These are phyloP conservation scores for Tritrichomonas foetus DNA, from an alignment of 208 protist species.

Conservation along the genomic window DNA sequence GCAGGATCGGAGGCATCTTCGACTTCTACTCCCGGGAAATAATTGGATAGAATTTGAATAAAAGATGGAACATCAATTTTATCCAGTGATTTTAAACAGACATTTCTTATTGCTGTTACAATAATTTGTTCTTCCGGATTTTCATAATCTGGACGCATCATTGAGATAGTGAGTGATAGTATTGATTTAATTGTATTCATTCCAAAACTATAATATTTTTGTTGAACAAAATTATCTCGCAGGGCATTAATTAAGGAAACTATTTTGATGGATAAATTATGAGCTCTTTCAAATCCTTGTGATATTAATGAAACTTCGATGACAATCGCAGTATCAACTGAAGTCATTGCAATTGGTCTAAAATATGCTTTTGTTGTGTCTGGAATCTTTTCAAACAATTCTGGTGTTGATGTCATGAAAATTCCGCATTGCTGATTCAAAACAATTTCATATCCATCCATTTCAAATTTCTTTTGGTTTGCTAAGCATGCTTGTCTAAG, in stretches of 20 bases:
- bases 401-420: constrained; percentile 96
- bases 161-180: constrained; percentile 87
- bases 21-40: constrained; percentile 82
- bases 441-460: constrained; percentile 78
- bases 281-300: constrained; percentile 85
- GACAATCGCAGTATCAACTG: constrained; percentile 90
- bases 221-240: constrained; percentile 85
- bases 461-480: constrained; percentile 74
- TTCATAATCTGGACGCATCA: constrained; percentile 85
- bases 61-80: constrained; percentile 91
- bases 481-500: constrained; percentile 80
- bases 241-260: constrained; percentile 92
- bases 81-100: constrained; percentile 93
- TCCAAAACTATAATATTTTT: constrained; percentile 78
- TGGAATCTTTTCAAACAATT: constrained; percentile 88
- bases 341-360: constrained; percentile 91
- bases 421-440: constrained; percentile 81
- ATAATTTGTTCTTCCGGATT: constrained; percentile 88
- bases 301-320: constrained; percentile 89
- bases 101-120: not conserved
- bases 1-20: constrained; percentile 68
- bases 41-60: constrained; percentile 87
- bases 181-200: constrained; percentile 95
- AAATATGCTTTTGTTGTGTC: constrained; percentile 90
- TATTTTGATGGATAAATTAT: constrained; percentile 86